phyloP scores from a whole-genome alignment of 108 stramenopile species.

The Licmophora abbreviata region DNA sequence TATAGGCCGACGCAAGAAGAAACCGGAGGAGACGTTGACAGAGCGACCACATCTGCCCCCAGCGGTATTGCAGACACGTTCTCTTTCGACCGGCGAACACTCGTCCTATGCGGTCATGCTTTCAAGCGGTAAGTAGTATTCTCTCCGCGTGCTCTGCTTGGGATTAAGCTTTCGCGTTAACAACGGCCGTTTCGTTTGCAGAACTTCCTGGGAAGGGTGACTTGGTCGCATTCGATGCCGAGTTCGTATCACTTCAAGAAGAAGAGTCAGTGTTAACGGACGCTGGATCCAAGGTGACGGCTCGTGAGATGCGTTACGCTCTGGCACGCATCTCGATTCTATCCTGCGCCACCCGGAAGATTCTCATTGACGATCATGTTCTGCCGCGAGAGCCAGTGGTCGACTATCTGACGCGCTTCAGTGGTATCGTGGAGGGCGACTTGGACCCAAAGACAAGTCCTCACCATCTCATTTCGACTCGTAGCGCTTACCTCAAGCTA shows the following conservation, averaged over 20 bases:
- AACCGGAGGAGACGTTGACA: neutral
- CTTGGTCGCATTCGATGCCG: conserved; percentile 83
- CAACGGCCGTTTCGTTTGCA: neutral
- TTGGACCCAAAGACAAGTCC: conserved; percentile 71
- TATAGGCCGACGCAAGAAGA: conserved; percentile 1
- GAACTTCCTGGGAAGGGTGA: conserved; percentile 51
- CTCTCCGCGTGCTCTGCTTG: neutral
- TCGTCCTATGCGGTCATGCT: neutral
- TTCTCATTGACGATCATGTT: conserved; percentile 90
- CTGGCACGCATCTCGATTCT: conserved; percentile 85
- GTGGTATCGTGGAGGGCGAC: conserved; percentile 80
- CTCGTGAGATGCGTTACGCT: conserved; percentile 71
- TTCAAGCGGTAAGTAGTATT: neutral
- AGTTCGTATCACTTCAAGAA: conserved; percentile 83
- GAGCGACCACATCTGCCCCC: conserved; percentile 12
- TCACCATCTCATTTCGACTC: conserved; percentile 80
- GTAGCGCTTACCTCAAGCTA: conserved; percentile 86
- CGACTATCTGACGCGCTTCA: conserved; percentile 93
- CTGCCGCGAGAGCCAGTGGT: conserved; percentile 85
- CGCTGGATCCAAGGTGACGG: conserved; percentile 70
- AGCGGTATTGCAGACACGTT: conserved; percentile 52
- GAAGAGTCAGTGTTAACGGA: conserved; percentile 66
- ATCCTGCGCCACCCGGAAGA: conserved; percentile 48
- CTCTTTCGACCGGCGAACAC: conserved; percentile 28
- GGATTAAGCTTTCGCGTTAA: neutral